phyloP scores from a whole-genome alignment of 768 basidiomycete species.

The Macrocybe gigantea region DNA sequence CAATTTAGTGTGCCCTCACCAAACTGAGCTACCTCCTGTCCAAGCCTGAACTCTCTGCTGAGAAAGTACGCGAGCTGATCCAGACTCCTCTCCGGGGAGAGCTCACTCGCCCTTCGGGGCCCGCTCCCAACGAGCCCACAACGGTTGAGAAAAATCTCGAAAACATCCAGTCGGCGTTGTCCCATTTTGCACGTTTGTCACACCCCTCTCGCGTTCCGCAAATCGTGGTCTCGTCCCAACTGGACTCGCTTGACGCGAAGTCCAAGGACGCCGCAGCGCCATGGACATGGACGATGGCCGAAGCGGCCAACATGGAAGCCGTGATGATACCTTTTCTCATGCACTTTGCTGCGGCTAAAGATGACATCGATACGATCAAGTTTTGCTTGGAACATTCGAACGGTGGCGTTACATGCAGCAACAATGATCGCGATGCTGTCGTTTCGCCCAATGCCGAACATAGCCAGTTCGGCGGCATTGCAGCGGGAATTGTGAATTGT shows the following conservation, averaged over 20 bases:
- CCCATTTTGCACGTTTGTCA: slow-evolving; percentile 64
- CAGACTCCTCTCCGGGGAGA: slow-evolving; percentile 83
- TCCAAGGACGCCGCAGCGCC: slow-evolving; percentile 49
- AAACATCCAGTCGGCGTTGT: slow-evolving; percentile 57
- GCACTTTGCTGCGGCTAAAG: slow-evolving; percentile 68
- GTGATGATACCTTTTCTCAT: slow-evolving; percentile 73
- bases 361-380: slow-evolving; percentile 57
- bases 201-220: slow-evolving; percentile 29
- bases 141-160: slow-evolving; percentile 45
- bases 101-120: slow-evolving; percentile 52
- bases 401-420: slow-evolving; percentile 16
- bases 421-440: slow-evolving; percentile 1
- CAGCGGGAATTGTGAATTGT: slow-evolving; percentile 70
- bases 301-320: slow-evolving; percentile 63
- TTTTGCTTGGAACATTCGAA: slow-evolving; percentile 47
- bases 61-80: slow-evolving; percentile 72
- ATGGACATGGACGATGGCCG: slow-evolving; percentile 77
- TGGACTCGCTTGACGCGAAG: slow-evolving; percentile 31
- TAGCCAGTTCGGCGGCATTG: slow-evolving; percentile 33
- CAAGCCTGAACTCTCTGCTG: slow-evolving; percentile 66
- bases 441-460: slow-evolving; percentile 17
- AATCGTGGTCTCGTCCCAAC: slow-evolving; percentile 23
- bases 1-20: slow-evolving; percentile 74
- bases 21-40: slow-evolving; percentile 89
- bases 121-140: slow-evolving; percentile 36